These are phyloP conservation scores for Bipolaris cookei DNA, from an alignment of 2,329 filamentous ascomycete genomes.

Conservation along the genomic window DNA sequence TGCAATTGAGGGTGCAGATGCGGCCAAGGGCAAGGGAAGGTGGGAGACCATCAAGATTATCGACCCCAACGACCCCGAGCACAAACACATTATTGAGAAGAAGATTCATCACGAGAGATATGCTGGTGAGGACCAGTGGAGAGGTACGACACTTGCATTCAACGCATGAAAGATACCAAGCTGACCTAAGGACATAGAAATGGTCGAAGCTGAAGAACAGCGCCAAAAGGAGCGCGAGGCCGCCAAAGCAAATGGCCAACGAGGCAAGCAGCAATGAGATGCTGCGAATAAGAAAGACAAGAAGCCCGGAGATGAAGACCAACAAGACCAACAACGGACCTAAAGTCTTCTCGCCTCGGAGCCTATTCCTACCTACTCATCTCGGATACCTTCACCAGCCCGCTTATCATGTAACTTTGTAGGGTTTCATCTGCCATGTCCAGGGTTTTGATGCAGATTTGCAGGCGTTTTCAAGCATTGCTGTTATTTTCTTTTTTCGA, in stretches of 20 bases:
- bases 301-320: slow-evolving; percentile 25
- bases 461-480: slow-evolving; percentile 20
- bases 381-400: neutral
- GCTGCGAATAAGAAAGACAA: slow-evolving; percentile 34
- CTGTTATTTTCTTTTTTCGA: neutral
- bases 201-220: slow-evolving; percentile 81
- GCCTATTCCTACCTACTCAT: neutral
- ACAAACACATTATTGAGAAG: slow-evolving; percentile 85
- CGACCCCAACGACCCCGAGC: slow-evolving; percentile 80
- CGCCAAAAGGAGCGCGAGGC: slow-evolving; percentile 59
- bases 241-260: slow-evolving; percentile 22
- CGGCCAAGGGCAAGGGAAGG: slow-evolving; percentile 73
- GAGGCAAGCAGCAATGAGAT: slow-evolving; percentile 24
- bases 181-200: slow-evolving; percentile 62
- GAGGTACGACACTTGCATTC: slow-evolving; percentile 62
- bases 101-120: slow-evolving; percentile 86
- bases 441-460: slow-evolving; percentile 15
- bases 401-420: neutral
- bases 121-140: slow-evolving; percentile 91
- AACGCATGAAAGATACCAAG: neutral
- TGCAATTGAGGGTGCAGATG: slow-evolving; percentile 81
- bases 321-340: slow-evolving; percentile 30
- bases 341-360: neutral
- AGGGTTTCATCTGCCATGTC: neutral
- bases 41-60: slow-evolving; percentile 86